These are phyloP conservation scores for Crotalaria pallida DNA, from an alignment of 306 rosid genomes.

Conservation along the genomic window DNA sequence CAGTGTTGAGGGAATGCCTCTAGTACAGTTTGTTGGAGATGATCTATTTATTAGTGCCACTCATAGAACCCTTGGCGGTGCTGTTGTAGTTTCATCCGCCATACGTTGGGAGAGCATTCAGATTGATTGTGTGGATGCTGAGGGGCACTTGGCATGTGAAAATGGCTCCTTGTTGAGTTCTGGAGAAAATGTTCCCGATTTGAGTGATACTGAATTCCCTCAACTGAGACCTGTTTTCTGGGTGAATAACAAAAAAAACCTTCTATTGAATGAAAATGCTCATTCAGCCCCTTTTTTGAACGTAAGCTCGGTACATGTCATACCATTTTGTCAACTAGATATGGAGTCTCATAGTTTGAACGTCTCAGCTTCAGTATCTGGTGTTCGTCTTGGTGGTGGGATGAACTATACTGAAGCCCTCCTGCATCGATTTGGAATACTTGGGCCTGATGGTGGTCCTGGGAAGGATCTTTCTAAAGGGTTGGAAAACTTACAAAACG, in stretches of 20 bases:
- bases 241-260: conserved; percentile 52
- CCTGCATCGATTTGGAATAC: conserved; percentile 82
- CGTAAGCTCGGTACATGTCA: conserved; percentile 52
- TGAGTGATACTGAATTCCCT: conserved; percentile 47
- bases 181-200: conserved; percentile 38
- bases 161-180: conserved; percentile 30
- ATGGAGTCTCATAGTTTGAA: conserved; percentile 68
- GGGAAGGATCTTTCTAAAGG: conserved; percentile 72
- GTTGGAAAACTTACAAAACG: conserved; percentile 63
- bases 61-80: conserved; percentile 94
- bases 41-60: conserved; percentile 60
- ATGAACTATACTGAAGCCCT: conserved; percentile 88
- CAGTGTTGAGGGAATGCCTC: conserved; percentile 60
- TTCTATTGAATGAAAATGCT: conserved; percentile 33
- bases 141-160: conserved; percentile 37
- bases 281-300: conserved; percentile 56
- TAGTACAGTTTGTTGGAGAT: conserved; percentile 75
- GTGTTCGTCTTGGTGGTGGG: conserved; percentile 91
- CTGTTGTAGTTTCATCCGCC: conserved; percentile 72
- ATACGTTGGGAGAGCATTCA: conserved; percentile 67
- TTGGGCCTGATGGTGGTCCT: conserved; percentile 88
- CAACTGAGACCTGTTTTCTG: conserved; percentile 82
- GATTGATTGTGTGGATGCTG: conserved; percentile 63
- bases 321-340: conserved; percentile 69
- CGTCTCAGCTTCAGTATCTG: conserved; percentile 73